phyloP scores from a whole-genome alignment of 371 early-diverging fungal genomes.

The Sporodiniella umbellata region DNA sequence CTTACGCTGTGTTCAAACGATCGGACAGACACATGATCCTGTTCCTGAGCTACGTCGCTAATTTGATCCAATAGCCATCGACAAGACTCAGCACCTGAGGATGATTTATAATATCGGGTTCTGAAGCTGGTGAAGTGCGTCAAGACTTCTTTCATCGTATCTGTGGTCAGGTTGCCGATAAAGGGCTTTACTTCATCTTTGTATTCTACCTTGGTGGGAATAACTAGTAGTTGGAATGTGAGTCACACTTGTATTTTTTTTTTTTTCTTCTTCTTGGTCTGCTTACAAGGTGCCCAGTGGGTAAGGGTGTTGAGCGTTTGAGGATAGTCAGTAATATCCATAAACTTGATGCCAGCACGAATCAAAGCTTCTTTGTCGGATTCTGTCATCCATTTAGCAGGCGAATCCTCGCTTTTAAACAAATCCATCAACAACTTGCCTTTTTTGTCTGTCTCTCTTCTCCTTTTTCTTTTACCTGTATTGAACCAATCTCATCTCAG shows the following conservation, averaged over 20 bases:
- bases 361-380: slow-evolving; percentile 65
- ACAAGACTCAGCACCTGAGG: slow-evolving; percentile 65
- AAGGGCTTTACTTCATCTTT: slow-evolving; percentile 57
- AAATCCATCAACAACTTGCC: background rate
- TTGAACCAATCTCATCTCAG: slow-evolving; percentile 32
- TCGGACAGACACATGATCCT: slow-evolving; percentile 64
- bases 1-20: slow-evolving; percentile 68
- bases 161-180: slow-evolving; percentile 55
- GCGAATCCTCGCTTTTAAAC: slow-evolving; percentile 41
- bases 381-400: slow-evolving; percentile 63
- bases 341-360: slow-evolving; percentile 65
- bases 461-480: slow-evolving; percentile 20
- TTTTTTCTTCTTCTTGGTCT: too few species aligned
- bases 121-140: slow-evolving; percentile 75
- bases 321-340: slow-evolving; percentile 85
- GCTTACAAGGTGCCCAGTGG: slow-evolving; percentile 26
- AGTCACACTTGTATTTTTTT: too few species aligned
- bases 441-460: background rate
- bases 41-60: slow-evolving; percentile 39
- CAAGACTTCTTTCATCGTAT: slow-evolving; percentile 62
- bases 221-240: slow-evolving; percentile 18
- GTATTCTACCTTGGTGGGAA: slow-evolving; percentile 39
- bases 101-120: slow-evolving; percentile 89
- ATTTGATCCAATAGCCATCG: slow-evolving; percentile 75
- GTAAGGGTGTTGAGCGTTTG: slow-evolving; percentile 13